Conservation (phyloP, 164 flowering plant genomes). For the Magnolia sinica region DNA sequence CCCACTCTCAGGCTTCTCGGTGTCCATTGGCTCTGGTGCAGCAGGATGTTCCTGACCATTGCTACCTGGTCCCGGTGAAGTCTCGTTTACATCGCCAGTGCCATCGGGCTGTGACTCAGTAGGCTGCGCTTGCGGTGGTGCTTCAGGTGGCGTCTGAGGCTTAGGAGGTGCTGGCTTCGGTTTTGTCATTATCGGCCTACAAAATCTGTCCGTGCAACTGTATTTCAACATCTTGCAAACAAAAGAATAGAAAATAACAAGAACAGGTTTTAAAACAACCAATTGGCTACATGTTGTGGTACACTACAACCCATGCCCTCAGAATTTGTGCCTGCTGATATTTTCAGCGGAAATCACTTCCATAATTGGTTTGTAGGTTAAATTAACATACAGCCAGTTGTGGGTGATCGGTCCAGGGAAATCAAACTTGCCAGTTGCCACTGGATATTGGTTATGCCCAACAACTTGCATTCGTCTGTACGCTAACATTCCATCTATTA, state of each 20-base stretch:
- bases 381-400: too few species aligned
- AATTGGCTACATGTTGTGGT: neutral
- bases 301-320: too few species aligned
- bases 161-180: conserved; percentile 43
- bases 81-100: conserved; percentile 12
- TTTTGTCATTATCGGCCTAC: conserved; percentile 45
- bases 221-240: neutral
- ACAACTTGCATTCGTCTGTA: too few species aligned
- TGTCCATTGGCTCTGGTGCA: conserved; percentile 65
- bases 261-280: neutral
- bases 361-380: too few species aligned
- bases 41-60: conserved; percentile 35
- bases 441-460: too few species aligned
- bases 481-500: too few species aligned
- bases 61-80: conserved; percentile 21
- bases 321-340: too few species aligned
- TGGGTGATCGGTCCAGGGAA: too few species aligned
- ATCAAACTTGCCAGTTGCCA: too few species aligned
- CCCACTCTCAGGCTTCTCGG: conserved; percentile 39
- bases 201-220: conserved; percentile 23
- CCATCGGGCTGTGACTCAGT: conserved; percentile 35
- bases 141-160: conserved; percentile 44
- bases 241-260: neutral
- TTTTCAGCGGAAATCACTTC: too few species aligned
- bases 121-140: conserved; percentile 42